Evolutionary conservation across 2,329 filamentous ascomycete species (phyloP).

Genomic region (Paraconiothyrium brasiliense): DNA sequence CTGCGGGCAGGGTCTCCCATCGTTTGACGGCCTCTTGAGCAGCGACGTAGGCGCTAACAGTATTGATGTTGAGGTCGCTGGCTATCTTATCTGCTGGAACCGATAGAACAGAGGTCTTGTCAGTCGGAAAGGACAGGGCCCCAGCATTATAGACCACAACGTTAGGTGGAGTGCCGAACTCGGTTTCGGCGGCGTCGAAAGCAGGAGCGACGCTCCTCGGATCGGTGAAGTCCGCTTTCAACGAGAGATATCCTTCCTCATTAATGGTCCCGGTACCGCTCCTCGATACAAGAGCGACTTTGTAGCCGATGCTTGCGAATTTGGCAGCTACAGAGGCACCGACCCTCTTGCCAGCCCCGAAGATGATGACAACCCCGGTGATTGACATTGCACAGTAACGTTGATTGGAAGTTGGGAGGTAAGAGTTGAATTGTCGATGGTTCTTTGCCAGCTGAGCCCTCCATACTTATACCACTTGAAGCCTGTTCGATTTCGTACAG

Average conservation of each 20-base stretch:
- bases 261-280: slow-evolving; percentile 6
- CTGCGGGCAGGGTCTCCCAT: slow-evolving; percentile 47
- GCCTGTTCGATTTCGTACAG: not conserved
- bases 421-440: not conserved
- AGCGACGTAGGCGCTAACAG: slow-evolving; percentile 48
- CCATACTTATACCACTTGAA: not conserved
- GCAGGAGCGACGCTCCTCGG: slow-evolving; percentile 3
- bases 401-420: not conserved
- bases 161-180: slow-evolving; percentile 11
- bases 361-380: not conserved
- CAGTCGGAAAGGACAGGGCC: not conserved
- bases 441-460: not conserved
- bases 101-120: slow-evolving; percentile 8
- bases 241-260: not conserved
- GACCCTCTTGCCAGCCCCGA: slow-evolving; percentile 16
- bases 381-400: not conserved
- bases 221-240: slow-evolving; percentile 10
- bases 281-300: slow-evolving; percentile 14
- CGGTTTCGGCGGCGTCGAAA: slow-evolving; percentile 6
- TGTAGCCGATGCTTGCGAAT: slow-evolving; percentile 14
- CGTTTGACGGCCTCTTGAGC: slow-evolving; percentile 52
- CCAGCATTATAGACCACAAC: slow-evolving; percentile 21
- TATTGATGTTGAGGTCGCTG: slow-evolving; percentile 49
- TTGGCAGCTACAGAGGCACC: slow-evolving; percentile 13
- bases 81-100: slow-evolving; percentile 32